Base-by-base conservation (phyloP, 2,329 filamentous ascomycete genomes). In the Zymoseptoria ardabiliae region DNA sequence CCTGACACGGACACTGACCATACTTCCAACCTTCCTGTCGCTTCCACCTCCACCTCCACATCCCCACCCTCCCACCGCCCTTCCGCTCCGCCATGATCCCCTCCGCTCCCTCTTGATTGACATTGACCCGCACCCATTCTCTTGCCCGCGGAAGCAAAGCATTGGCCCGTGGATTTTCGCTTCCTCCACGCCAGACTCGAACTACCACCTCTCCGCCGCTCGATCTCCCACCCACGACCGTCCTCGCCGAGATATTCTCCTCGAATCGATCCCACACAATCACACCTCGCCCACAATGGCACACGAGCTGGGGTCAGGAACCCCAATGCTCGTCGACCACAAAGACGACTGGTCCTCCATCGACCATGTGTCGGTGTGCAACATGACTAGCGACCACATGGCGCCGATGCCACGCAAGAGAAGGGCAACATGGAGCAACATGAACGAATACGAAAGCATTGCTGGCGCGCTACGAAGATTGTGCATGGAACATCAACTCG, bases 401-500 rank as follows among this genome's bases (percentile, higher is more conserved):
- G 35, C 35, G 35, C 35, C 35, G 35, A 45, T 45, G 35, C 35
- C 35, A n/a, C 35, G 35, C 35, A 45, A 45, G 35, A 45, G 35
- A 6, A 45, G 35, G 35, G 35, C 35, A 45, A 45, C 35, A 7
- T 45, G 35, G 35, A 45, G 35, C 13, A 45, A 45, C 35, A 45
- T 45, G 45, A 45, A 49, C 21, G 58, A 68, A 56, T 61, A 71
- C 28, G 69, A 74, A 55, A 73, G 68, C 57, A 65, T 75, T 30
- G 67, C 65, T 23, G 64, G 62, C 30, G 69, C 69, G 53, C 62
- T 75, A 45, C 66, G 73, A 49, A 65, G 69, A 45, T 72, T 71
- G 53, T 69, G 76, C 50, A 74, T 77, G 28, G 67, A 76, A 35
- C 75, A 77, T 59, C 76, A 78, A 65, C 70, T 77, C 20, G 75